Evolutionary conservation across 2,329 filamentous ascomycete genomes (phyloP), one percentile per base, ranked within the genome.

Genomic region (Aureobasidium sp.): DNA sequence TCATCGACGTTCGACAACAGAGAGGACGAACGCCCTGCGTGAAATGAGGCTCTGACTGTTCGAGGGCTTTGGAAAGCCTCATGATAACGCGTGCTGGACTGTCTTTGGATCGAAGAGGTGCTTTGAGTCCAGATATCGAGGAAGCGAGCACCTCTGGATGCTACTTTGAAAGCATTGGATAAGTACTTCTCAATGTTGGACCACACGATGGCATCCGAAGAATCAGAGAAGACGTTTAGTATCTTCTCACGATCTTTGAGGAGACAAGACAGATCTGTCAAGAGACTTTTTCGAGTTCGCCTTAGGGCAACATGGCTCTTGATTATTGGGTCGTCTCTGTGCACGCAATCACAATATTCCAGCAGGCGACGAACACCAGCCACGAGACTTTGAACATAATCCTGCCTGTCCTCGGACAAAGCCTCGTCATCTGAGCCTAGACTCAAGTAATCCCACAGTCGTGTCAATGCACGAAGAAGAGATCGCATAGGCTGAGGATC

Each of bases 301-400:
- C 92, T 86, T 20, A 99, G 79, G 37, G 80, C 82, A 44, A 94
- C 88, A 69, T 91, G 89, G 59, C 84, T 82, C 70, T 89, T 85
- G 13, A 99, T 85, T 32, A 90, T 81, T 3, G 81, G 72, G 0
- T 91, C 88, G 68, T 97, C 92, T 69, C 92, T 82, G 46, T 89
- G 96, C 37, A 97, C 78, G 72, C 93, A 97, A 67, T 92, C 83
- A 17, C 92, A 93, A 70, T 86, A 87, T 80, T 97, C 92, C 74
- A 99, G 75, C 46, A 99, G 82, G 76, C 88, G 92, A 52, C 94
- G 86, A 62, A 97, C 93, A 36, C 94, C 94, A 9, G 92, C 92
- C 70, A 97, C 95, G 71, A 97, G 87, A 27, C 90, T 91, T 75
- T 92, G 88, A 81, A 97, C 93, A 72, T 96, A 94, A 71, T 97